Evolutionary conservation across 2,329 filamentous ascomycete genomes (phyloP).

Genomic region (Pseudocercospora macadamiae): DNA sequence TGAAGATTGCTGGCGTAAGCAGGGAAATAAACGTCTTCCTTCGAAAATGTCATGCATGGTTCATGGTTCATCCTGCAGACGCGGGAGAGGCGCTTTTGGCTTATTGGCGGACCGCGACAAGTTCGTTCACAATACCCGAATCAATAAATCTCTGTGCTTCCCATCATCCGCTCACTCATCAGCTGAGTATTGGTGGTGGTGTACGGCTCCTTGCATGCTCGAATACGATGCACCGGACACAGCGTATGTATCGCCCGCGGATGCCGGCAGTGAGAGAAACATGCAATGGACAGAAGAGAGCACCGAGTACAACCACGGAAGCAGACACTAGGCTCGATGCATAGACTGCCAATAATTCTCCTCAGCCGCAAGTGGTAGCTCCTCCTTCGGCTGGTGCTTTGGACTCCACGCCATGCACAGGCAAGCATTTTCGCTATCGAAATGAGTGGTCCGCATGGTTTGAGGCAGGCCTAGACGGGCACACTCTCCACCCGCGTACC

Average conservation of each 20-base stretch:
- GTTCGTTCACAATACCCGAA: background rate
- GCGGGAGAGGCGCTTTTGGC: conserved; percentile 3
- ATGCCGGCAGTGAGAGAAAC: background rate
- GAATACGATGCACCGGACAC: background rate
- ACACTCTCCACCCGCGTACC: background rate
- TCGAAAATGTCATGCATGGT: background rate
- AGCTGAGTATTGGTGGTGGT: background rate
- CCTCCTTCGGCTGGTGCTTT: background rate
- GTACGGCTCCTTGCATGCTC: background rate
- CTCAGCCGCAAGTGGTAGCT: background rate
- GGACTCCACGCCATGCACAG: background rate
- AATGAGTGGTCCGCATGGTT: background rate
- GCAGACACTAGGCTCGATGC: background rate
- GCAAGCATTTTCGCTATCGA: background rate
- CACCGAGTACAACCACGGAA: background rate
- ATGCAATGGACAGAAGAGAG: background rate
- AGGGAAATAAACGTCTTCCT: background rate
- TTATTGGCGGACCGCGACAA: background rate
- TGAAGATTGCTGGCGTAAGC: background rate
- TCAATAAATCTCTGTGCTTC: background rate
- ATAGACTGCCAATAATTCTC: background rate
- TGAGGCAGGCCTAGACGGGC: background rate
- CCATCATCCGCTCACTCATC: background rate
- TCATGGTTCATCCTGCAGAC: background rate
- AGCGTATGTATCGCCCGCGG: background rate